Evolutionary conservation across 345 rosid genomes (phyloP), one percentile per base, ranked within the genome.

Genomic region (Eucalyptus pauciflora): DNA sequence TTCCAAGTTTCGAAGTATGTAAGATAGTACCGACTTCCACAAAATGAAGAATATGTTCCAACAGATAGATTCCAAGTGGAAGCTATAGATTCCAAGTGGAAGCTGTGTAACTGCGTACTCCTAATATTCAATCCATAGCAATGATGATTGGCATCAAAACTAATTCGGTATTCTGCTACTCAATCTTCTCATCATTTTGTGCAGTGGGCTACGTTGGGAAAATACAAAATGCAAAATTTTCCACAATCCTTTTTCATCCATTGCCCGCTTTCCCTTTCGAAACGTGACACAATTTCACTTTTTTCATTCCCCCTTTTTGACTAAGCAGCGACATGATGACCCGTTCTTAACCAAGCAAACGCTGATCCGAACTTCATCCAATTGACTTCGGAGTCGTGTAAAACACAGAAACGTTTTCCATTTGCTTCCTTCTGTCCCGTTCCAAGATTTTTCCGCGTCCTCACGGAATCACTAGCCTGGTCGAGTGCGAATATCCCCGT

Each of bases 1-100:
- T 52, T 52, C 24, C 0, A 52, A 18, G 56, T 52, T 52, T 7
- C 10, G 7, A 0, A 17, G 4, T 51, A 17, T 0, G 0, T 17
- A 51, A 51, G 22, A 0, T 51, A 17, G 9, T 51, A 52, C 56
- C 0, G 1, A 52, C 10, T 52, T 18, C 10, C 56, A 52, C 7
- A 18, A 52, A 52, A 52, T 18, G 10, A 18, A 52, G 1, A 51
- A 51, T 51, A 51, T 51, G 8, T 51, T 51, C 20, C 2, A 2
- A 16, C 20, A 0, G 1, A 50, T 50, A 50, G 1, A 0, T 50
- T 50, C 18, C 0, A 50, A 51, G 24, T 52, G 56, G 4, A 52
- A 52, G 10, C 56, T 3, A 50, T 50, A 50, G 1, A 0, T 50
- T 50, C 18, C 0, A 50, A 51, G 24, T 52, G 56, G 4, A 52